Evolutionary conservation across 2,329 filamentous ascomycete genomes (phyloP).

Genomic region (Botrytis aclada): DNA sequence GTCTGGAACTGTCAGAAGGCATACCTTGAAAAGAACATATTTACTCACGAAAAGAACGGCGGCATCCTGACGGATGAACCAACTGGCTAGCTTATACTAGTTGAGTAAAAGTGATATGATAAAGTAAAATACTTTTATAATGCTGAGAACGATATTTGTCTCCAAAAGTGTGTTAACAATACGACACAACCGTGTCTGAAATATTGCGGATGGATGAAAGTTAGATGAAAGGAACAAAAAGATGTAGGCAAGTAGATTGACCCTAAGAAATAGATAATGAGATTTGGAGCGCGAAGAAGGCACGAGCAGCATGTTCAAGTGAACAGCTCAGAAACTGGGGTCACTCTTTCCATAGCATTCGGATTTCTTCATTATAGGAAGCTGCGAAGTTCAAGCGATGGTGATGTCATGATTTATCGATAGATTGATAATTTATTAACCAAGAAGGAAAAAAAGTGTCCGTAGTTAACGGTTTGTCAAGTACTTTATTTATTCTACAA

Average conservation of each 20-base stretch:
- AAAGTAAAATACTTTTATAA: conserved; percentile 10
- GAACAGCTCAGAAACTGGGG: neutral
- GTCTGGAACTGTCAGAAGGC: conserved; percentile 5
- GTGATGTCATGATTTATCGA: neutral
- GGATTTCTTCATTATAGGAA: neutral
- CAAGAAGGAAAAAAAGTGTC: neutral
- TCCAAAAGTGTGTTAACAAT: conserved; percentile 21
- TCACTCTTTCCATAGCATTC: neutral
- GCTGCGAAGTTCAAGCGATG: neutral
- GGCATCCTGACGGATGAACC: neutral
- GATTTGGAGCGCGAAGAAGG: neutral
- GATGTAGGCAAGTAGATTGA: neutral
- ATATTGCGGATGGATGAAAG: conserved; percentile 1
- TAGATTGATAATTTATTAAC: neutral
- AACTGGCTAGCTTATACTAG: neutral
- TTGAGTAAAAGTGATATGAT: neutral
- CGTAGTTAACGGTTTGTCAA: neutral
- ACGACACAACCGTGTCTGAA: conserved; percentile 16
- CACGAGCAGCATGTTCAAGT: neutral
- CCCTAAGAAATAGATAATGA: neutral
- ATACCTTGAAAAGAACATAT: neutral
- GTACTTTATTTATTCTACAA: neutral
- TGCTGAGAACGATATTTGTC: conserved; percentile 13
- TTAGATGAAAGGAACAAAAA: neutral
- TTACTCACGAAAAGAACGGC: conserved; percentile 8